A percentile compares a stretch with the other conserved stretches of the same genome.
These are phyloP conservation scores for Neurospora sp. DNA, from an alignment of 495 filamentous ascomycete species.

Conservation along the genomic window DNA sequence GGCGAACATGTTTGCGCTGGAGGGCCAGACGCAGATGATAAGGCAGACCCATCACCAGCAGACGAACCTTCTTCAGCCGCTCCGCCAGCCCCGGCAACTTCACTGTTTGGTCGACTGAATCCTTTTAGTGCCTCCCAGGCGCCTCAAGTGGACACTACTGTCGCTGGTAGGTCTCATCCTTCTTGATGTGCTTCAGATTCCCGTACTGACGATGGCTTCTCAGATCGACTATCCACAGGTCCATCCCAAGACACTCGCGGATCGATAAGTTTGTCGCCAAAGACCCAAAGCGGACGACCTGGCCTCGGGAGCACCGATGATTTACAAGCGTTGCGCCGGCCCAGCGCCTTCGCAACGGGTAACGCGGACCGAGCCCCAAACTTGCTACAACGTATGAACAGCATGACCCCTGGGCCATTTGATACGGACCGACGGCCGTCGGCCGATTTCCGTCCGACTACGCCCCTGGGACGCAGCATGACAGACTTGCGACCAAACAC, in stretches of 20 bases:
- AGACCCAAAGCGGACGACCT: constrained; percentile 34
- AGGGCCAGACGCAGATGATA: constrained; percentile 28
- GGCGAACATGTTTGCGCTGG: constrained; percentile 74
- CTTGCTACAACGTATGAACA: constrained; percentile 51
- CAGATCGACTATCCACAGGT: constrained; percentile 54
- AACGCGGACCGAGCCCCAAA: constrained; percentile 37
- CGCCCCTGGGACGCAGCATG: not conserved
- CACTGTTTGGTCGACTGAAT: constrained; percentile 31
- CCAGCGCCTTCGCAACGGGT: constrained; percentile 18
- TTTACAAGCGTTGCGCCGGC: constrained; percentile 8
- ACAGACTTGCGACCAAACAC: not conserved
- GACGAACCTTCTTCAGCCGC: constrained; percentile 17
- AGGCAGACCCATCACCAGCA: constrained; percentile 1
- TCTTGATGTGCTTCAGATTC: not conserved
- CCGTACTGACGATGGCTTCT: constrained; percentile 19
- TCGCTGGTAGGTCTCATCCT: constrained; percentile 41
- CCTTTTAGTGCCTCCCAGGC: constrained; percentile 22
- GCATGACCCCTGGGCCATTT: constrained; percentile 59
- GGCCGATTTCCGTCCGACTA: not conserved
- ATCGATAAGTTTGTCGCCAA: constrained; percentile 48
- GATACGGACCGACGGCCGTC: constrained; percentile 30
- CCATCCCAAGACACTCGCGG: constrained; percentile 50
- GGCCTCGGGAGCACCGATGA: constrained; percentile 27
- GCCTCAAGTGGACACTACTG: constrained; percentile 44
- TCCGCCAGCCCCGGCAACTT: constrained; percentile 19